Conservation (phyloP, 352 stramenopile species). For the Pythium rishiriense region DNA sequence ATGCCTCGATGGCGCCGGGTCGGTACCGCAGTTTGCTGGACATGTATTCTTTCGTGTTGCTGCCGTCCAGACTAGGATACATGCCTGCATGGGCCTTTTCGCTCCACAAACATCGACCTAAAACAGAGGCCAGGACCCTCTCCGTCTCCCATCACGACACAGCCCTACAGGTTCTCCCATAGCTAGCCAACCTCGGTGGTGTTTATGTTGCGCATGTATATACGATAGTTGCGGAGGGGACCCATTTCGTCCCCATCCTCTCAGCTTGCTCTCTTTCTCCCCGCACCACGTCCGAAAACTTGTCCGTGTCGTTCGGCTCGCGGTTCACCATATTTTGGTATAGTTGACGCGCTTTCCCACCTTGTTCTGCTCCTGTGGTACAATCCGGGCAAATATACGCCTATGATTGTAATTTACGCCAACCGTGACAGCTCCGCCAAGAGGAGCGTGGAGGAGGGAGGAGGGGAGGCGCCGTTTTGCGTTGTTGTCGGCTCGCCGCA, state of each 20-base stretch:
- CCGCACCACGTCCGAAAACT: no score
- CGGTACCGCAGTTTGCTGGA: neutral
- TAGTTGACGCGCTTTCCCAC: neutral
- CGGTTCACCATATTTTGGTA: slow-evolving; percentile 3
- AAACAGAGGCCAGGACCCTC: no score
- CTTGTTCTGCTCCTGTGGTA: neutral
- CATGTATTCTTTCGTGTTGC: neutral
- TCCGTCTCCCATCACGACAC: no score
- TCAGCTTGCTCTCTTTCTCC: neutral
- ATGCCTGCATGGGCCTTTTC: neutral
- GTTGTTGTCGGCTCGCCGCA: neutral
- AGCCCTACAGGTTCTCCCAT: no score
- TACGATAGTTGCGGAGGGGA: neutral
- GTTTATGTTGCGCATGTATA: neutral
- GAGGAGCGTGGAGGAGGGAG: neutral
- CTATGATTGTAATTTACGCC: slow-evolving; percentile 18
- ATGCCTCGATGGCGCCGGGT: neutral
- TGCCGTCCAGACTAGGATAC: neutral
- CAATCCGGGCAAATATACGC: neutral
- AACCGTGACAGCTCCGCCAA: slow-evolving; percentile 8
- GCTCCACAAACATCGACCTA: neutral
- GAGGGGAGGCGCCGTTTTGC: slow-evolving; percentile 1
- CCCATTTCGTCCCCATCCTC: neutral
- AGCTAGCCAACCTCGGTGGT: no score
- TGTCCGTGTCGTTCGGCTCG: no score